Conservation (phyloP, 305 asterid species). For the Stenogyne calaminthoides region DNA sequence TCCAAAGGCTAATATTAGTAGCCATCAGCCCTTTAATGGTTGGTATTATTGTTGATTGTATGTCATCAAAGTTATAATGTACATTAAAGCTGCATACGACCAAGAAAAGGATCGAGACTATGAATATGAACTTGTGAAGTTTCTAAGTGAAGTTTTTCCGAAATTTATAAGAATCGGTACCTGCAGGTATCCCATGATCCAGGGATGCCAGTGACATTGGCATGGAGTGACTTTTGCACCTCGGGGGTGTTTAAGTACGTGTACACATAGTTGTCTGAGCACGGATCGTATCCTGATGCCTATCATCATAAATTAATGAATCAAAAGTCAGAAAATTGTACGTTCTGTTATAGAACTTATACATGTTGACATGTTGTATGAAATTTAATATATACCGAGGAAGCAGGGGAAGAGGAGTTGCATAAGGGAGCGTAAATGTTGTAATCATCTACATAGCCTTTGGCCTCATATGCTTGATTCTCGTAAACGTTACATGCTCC, state of each 20-base stretch:
- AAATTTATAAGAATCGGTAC: background rate
- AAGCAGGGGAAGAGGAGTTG: slow-evolving; percentile 36
- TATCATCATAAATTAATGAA: background rate
- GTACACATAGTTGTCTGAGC: slow-evolving; percentile 37
- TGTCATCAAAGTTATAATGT: slow-evolving; percentile 13
- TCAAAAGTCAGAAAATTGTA: background rate
- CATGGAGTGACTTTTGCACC: slow-evolving; percentile 54
- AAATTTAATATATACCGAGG: slow-evolving; percentile 36
- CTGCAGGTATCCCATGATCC: slow-evolving; percentile 51
- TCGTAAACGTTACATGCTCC: slow-evolving; percentile 28
- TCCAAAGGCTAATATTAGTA: slow-evolving; percentile 54
- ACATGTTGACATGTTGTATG: background rate
- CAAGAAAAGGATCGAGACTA: background rate
- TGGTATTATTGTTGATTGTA: slow-evolving; percentile 44
- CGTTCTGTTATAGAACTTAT: too few relatives aligned
- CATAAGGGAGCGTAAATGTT: slow-evolving; percentile 63
- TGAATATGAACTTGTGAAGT: background rate
- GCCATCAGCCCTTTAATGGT: slow-evolving; percentile 48
- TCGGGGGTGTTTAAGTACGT: slow-evolving; percentile 46
- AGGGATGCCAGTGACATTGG: slow-evolving; percentile 38
- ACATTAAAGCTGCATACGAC: slow-evolving; percentile 31
- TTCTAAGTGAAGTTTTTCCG: background rate
- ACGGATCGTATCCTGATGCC: slow-evolving; percentile 44
- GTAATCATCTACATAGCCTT: slow-evolving; percentile 31
- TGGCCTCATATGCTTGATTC: slow-evolving; percentile 25